These are phyloP conservation scores for Leccinum proximum DNA, from an alignment of 1,284 basidiomycete genomes.

Conservation along the genomic window DNA sequence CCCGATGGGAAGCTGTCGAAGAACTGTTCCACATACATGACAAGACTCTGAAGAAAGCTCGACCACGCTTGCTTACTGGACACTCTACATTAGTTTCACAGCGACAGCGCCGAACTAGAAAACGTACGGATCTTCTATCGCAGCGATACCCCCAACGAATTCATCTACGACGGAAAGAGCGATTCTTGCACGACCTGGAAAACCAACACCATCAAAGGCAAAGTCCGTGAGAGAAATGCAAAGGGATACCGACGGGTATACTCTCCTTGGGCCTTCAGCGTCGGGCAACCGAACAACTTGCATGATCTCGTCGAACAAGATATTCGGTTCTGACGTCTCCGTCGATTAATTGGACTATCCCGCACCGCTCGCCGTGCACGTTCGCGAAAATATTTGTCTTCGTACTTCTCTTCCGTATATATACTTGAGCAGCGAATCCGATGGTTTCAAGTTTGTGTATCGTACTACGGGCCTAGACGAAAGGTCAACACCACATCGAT, in stretches of 20 bases:
- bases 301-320: conserved; percentile 53
- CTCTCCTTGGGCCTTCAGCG: conserved; percentile 13
- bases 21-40: conserved; percentile 20
- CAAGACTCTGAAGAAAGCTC: conserved; percentile 14
- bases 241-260: conserved; percentile 45
- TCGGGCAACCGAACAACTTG: conserved; percentile 44
- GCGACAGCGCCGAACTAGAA: background rate
- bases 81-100: conserved; percentile 6
- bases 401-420: too few relatives aligned
- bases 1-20: conserved; percentile 17
- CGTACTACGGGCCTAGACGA: too few relatives aligned
- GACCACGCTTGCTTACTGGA: conserved; percentile 23
- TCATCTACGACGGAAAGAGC: conserved; percentile 60
- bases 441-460: too few relatives aligned
- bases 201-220: conserved; percentile 7
- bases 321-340: conserved; percentile 45
- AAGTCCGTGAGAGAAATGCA: background rate
- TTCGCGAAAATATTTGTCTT: too few relatives aligned
- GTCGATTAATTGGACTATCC: conserved; percentile 34
- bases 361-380: too few relatives aligned
- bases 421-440: too few relatives aligned
- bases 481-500: too few relatives aligned
- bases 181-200: conserved; percentile 56
- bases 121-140: conserved; percentile 56
- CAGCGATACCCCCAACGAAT: conserved; percentile 68